Conservation (phyloP, 176 grass and related monocot species). For the Puya raimondii region DNA sequence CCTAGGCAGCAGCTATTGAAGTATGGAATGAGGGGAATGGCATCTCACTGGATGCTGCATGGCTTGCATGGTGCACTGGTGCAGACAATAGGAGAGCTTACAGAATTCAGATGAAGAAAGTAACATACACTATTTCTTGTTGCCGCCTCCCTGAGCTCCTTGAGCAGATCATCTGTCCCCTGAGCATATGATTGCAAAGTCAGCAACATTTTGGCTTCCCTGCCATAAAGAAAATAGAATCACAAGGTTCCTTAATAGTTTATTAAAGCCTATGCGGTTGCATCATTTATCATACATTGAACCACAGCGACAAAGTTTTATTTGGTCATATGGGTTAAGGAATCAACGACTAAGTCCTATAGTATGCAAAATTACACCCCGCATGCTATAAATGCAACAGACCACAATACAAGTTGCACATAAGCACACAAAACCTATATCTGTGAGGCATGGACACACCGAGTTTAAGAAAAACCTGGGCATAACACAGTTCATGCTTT, state of each 20-base stretch:
- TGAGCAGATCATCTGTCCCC: conserved; percentile 74
- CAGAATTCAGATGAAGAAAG: not conserved
- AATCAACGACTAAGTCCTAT: not conserved
- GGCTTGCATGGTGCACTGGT: too few species aligned
- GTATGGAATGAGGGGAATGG: too few species aligned
- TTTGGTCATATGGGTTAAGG: not conserved
- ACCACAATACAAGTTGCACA: too few species aligned
- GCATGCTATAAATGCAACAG: too few species aligned
- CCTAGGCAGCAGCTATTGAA: too few species aligned
- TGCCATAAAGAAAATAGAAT: conserved; percentile 19
- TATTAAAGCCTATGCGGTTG: not conserved
- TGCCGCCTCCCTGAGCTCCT: conserved; percentile 50
- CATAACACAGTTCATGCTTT: too few species aligned
- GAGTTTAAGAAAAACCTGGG: too few species aligned
- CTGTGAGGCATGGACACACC: too few species aligned
- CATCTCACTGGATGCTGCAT: too few species aligned
- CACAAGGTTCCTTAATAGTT: not conserved
- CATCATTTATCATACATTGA: not conserved
- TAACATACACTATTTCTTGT: conserved; percentile 38
- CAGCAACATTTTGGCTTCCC: conserved; percentile 26
- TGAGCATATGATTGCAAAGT: conserved; percentile 37
- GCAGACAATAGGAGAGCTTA: not conserved
- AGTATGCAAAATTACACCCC: not conserved
- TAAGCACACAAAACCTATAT: too few species aligned
- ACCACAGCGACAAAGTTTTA: not conserved